phyloP scores from a whole-genome alignment of 805 yeast genomes.

The Torulaspora franciscae region DNA sequence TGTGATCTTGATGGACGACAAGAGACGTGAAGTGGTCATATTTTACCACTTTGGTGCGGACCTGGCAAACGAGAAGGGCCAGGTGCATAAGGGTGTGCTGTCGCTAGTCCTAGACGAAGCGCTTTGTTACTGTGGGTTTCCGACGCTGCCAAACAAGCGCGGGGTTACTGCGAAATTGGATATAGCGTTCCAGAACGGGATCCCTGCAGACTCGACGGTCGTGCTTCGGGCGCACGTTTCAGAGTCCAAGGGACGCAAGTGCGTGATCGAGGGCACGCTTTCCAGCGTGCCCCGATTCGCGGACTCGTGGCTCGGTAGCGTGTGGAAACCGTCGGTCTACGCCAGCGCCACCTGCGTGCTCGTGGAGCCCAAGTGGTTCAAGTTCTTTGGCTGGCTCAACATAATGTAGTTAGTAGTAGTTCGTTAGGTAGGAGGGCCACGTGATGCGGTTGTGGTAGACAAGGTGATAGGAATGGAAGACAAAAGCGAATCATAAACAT shows the following conservation, averaged over 20 bases:
- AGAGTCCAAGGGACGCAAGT: constrained; percentile 73
- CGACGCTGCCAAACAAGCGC: constrained; percentile 65
- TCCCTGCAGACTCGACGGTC: constrained; percentile 55
- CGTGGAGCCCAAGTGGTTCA: constrained; percentile 88
- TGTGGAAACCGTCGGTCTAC: constrained; percentile 35
- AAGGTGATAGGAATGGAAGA: neutral
- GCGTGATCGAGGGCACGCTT: constrained; percentile 68
- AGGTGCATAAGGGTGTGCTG: constrained; percentile 75
- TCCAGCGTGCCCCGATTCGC: constrained; percentile 30
- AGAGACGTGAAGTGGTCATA: constrained; percentile 51
- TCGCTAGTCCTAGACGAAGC: constrained; percentile 81
- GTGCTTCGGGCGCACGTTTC: constrained; percentile 62
- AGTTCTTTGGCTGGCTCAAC: constrained; percentile 54
- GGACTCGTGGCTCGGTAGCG: neutral
- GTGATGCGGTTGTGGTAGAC: neutral
- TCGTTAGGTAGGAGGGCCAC: constrained; percentile 1
- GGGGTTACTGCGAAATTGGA: constrained; percentile 85
- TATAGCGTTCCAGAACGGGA: constrained; percentile 51
- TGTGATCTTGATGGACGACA: constrained; percentile 49
- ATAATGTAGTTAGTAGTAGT: constrained; percentile 27
- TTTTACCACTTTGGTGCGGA: constrained; percentile 68
- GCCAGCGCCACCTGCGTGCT: constrained; percentile 67
- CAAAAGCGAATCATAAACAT: neutral
- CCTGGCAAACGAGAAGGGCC: constrained; percentile 63
- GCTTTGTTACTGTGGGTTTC: constrained; percentile 80